Conservation (phyloP, 371 early-diverging fungal species). For the Mucor racemosus region DNA sequence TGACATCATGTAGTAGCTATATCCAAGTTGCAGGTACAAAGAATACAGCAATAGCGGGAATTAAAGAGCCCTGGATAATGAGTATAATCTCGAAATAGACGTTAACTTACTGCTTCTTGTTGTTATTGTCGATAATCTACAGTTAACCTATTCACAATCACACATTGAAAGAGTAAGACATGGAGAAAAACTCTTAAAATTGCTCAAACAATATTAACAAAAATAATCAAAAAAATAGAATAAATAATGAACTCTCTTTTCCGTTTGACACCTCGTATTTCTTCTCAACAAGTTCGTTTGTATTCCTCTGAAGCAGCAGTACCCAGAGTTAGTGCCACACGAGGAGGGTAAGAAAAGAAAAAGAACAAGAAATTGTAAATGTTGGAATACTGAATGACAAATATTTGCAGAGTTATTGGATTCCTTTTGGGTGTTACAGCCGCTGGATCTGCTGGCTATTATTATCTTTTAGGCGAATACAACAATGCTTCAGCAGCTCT, state of each 20-base stretch:
- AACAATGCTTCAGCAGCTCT: slow-evolving; percentile 72
- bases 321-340: slow-evolving; percentile 32
- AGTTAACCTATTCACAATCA: neutral
- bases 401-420: slow-evolving; percentile 64
- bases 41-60: neutral
- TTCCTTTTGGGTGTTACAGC: slow-evolving; percentile 78
- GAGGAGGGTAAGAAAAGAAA: slow-evolving; percentile 33
- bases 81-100: neutral
- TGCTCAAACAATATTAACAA: neutral
- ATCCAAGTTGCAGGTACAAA: neutral
- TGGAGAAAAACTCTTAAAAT: too few species aligned
- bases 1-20: neutral
- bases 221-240: neutral
- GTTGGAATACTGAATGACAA: neutral
- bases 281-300: slow-evolving; percentile 13
- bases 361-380: neutral
- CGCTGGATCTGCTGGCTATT: slow-evolving; percentile 80
- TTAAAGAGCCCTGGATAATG: slow-evolving; percentile 4
- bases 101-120: neutral
- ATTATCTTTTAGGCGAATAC: slow-evolving; percentile 83
- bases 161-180: neutral
- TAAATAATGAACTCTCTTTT: slow-evolving; percentile 34
- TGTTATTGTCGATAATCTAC: neutral
- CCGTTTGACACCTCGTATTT: slow-evolving; percentile 29
- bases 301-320: slow-evolving; percentile 18